These are phyloP conservation scores for Zygotorulaspora sp. DNA, from an alignment of 805 yeast species.

Conservation along the genomic window DNA sequence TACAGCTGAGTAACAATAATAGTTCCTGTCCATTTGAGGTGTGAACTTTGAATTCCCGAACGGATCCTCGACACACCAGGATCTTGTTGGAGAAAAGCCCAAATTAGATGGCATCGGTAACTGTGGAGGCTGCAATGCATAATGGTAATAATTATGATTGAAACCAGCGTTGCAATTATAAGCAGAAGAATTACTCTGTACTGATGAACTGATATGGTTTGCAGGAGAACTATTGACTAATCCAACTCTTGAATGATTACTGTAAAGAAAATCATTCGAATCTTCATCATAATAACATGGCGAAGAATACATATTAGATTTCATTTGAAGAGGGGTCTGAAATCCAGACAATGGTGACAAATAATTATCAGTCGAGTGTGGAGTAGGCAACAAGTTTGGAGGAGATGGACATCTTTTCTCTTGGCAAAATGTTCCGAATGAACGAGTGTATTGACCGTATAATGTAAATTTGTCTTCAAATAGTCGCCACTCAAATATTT, in stretches of 20 bases:
- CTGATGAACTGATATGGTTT: constrained; percentile 12
- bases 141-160: constrained; percentile 24
- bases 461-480: constrained; percentile 35
- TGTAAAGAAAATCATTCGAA: constrained; percentile 17
- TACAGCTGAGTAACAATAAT: constrained; percentile 16
- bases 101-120: constrained; percentile 1
- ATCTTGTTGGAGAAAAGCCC: constrained; percentile 4
- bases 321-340: constrained; percentile 22
- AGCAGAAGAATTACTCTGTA: constrained; percentile 15
- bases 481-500: constrained; percentile 55
- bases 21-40: constrained; percentile 10
- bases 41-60: constrained; percentile 9
- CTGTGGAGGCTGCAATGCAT: constrained; percentile 13
- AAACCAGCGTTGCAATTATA: constrained; percentile 10
- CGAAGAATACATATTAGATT: constrained; percentile 20
- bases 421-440: constrained; percentile 24
- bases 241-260: constrained; percentile 11
- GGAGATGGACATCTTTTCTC: constrained; percentile 18
- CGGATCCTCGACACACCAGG: constrained; percentile 13
- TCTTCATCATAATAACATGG: constrained; percentile 24
- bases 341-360: constrained; percentile 23
- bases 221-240: constrained; percentile 15
- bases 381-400: constrained; percentile 15
- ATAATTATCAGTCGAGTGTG: constrained; percentile 15
- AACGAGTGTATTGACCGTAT: constrained; percentile 24